Evolutionary conservation across 352 stramenopile genomes (phyloP).

Genomic region (Phytophthora chlamydospora): DNA sequence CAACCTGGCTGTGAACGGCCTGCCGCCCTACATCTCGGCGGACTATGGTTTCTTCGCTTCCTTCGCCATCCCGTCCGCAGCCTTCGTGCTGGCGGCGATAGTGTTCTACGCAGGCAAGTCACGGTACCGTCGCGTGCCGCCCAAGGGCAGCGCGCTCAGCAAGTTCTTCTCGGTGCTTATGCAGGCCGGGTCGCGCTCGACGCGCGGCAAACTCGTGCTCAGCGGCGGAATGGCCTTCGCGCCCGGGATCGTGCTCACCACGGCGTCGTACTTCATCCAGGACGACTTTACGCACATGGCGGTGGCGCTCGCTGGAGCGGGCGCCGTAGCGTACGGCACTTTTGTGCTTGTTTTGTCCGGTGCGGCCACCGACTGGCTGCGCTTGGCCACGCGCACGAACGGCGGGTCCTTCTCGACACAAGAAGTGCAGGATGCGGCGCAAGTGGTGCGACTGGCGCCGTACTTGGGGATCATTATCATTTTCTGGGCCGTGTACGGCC

Average conservation of each 20-base stretch:
- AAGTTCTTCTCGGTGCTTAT: conserved; percentile 75
- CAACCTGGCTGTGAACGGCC: conserved; percentile 90
- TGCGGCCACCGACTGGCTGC: conserved; percentile 67
- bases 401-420: conserved; percentile 58
- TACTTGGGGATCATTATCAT: conserved; percentile 87
- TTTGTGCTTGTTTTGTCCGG: conserved; percentile 73
- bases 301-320: conserved; percentile 60
- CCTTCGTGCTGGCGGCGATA: conserved; percentile 79
- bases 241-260: conserved; percentile 80
- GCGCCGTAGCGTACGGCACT: conserved; percentile 68
- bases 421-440: conserved; percentile 73
- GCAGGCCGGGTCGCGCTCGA: conserved; percentile 61
- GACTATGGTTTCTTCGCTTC: conserved; percentile 90
- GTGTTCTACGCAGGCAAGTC: conserved; percentile 81
- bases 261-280: conserved; percentile 79
- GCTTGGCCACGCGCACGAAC: conserved; percentile 48
- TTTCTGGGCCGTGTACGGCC: conserved; percentile 87
- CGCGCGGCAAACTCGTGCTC: conserved; percentile 72
- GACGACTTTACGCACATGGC: conserved; percentile 61
- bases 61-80: conserved; percentile 84
- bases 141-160: conserved; percentile 77
- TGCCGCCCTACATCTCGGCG: conserved; percentile 81
- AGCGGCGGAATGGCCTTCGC: conserved; percentile 74
- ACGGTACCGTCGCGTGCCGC: conserved; percentile 71
- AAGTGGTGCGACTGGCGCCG: conserved; percentile 81